These are phyloP conservation scores for Trichoderma hamatum DNA, from an alignment of 2,329 filamentous ascomycete genomes.

Conservation along the genomic window DNA sequence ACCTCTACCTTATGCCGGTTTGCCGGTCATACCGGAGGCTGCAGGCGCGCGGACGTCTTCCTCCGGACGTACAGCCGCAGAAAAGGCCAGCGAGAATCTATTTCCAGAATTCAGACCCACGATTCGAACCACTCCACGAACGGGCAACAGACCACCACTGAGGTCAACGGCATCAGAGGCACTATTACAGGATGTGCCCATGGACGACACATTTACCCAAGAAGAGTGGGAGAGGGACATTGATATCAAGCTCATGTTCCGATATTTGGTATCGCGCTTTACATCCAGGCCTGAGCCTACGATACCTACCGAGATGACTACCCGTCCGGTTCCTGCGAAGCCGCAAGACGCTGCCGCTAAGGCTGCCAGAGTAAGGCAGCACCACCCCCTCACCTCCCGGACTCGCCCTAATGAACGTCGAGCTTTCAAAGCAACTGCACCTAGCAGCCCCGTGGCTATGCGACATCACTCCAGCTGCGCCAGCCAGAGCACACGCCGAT, in stretches of 20 bases:
- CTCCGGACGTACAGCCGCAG: constrained; percentile 34
- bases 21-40: constrained; percentile 65
- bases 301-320: constrained; percentile 1
- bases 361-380: constrained; percentile 80
- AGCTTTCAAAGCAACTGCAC: constrained; percentile 58
- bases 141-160: constrained; percentile 43
- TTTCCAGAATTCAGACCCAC: constrained; percentile 53
- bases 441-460: constrained; percentile 51
- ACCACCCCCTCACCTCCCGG: constrained; percentile 80
- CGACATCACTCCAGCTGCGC: constrained; percentile 71
- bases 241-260: constrained; percentile 89
- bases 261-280: constrained; percentile 79
- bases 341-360: constrained; percentile 72
- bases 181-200: constrained; percentile 33
- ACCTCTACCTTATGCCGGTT: constrained; percentile 75
- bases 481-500: constrained; percentile 82
- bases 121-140: constrained; percentile 43
- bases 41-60: constrained; percentile 38
- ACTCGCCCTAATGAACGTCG: constrained; percentile 56
- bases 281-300: constrained; percentile 49
- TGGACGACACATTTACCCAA: constrained; percentile 54
- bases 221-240: constrained; percentile 95
- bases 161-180: constrained; percentile 32
- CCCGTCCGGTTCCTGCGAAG: constrained; percentile 44
- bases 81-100: constrained; percentile 32